Base-by-base conservation (phyloP, 495 filamentous ascomycete species). In the Beverwykella pulmonaria region DNA sequence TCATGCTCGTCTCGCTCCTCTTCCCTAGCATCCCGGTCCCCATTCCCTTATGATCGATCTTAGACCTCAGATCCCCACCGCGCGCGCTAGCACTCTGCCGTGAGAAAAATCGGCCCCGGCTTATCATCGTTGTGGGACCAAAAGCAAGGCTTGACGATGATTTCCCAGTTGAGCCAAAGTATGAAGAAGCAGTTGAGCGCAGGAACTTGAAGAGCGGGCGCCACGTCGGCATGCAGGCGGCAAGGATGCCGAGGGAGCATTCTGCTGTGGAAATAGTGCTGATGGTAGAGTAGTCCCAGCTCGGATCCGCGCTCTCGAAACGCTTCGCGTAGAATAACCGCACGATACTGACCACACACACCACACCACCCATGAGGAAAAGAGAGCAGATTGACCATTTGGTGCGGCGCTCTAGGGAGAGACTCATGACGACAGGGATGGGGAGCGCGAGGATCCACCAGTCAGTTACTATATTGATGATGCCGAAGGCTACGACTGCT, bases 391-490 rank as follows among this genome's bases (percentile, higher is more conserved):
- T 47, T 22, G 63, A 61, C 57, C 47, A 61, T 63, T 75, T 75
- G 10, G 69, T 60, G 2, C 73, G 64, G 9, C 30, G 30, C 44
- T 70, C 66, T 61, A 74, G 44, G 30, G 69, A 57, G 6, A 75
- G 59, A 8, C 58, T 60, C n/a, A 71, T 15, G 49, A 74, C 61
- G 25, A 75, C 63, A 20, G 73, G 73, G 15, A 75, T 61, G 0
- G 73, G 73, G 20, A 74, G 52, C 2, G 65, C 34, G n/a, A 72
- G 69, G 61, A 75, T 74, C 5, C 61, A 62, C 32, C 71, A 65
- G 61, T 75, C 71, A 19, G 71, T 75, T 20, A 56, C 27, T 39
- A 75, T 75, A 30, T 74, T 73, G 23, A 75, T 54, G 32, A 61
- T 44, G 26, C 63, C 63, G 22, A 67, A 61, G 3, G 49, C 17